Evolutionary conservation across 2,329 filamentous ascomycete species (phyloP), one percentile per base, ranked within the genome.

Genomic region (Epichloe gansuensis): DNA sequence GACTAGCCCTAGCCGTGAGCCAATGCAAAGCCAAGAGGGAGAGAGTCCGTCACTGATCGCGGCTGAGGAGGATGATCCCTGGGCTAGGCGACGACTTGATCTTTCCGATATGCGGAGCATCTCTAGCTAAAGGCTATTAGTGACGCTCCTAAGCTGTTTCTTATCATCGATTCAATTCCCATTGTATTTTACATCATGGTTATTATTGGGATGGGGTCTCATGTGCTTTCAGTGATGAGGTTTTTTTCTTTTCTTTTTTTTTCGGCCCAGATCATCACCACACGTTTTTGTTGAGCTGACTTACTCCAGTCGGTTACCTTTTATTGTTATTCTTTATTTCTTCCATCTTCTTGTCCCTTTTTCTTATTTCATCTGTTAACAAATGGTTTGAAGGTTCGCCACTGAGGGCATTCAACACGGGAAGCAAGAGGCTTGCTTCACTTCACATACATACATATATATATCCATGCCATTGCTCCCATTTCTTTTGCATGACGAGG

Each of bases 1-100:
- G 59, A 89, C 86, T n/a, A 82, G 81, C 52, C 76, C 86, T n/a
- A 82, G 81, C 52, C 76, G 78, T 44, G 84, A 83, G 47, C 74
- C 77, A 11, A 68, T 82, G 52, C 72, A 68, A 47, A 74, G 75
- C 17, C 60, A 61, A 47, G 79, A 74, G 56, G 66, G 77, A 51
- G 81, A 82, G 50, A 87, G 81, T 64, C 83, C 85, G 27, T 73
- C 76, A 34, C 69, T 84, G 50, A 69, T 83, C 49, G 40, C 58
- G 53, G 75, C 75, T 53, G 59, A 63, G 17, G 56, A 64, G 45
- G 63, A 63, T 25, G 67, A 79, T 77, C 68, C 73, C 45, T 63
- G 79, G 57, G 65, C 69, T 63, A 76, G 72, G 71, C 71, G 74
- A 71, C 68, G 74, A 68, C 70, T 68, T 48, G 67, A 68, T 52